Conservation (phyloP, 2,329 filamentous ascomycete species). For the Westerdykella aurantiaca region DNA sequence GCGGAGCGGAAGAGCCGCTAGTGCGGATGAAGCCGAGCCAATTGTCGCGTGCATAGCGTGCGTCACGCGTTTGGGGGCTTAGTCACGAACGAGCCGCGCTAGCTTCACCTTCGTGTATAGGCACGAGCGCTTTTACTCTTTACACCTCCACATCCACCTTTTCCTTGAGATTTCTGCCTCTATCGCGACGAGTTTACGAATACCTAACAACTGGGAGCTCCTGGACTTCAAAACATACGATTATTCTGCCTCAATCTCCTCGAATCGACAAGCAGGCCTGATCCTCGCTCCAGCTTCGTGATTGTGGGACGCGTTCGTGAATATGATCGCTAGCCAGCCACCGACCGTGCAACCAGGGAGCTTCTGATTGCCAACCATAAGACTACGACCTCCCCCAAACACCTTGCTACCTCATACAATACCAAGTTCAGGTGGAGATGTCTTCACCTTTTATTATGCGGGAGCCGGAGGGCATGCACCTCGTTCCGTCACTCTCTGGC, state of each 20-base stretch:
- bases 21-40: too few relatives aligned
- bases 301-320: conserved; percentile 26
- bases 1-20: too few relatives aligned
- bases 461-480: conserved; percentile 18
- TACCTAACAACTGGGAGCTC: too few relatives aligned
- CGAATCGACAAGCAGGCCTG: neutral
- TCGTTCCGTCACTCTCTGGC: conserved; percentile 11
- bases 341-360: conserved; percentile 20
- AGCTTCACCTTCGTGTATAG: too few relatives aligned
- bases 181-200: too few relatives aligned
- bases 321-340: conserved; percentile 33
- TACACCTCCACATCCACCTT: neutral
- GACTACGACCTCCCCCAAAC: conserved; percentile 11
- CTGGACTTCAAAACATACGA: too few relatives aligned
- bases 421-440: conserved; percentile 25
- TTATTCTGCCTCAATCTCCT: neutral
- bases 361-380: conserved; percentile 19
- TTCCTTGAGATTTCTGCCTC: neutral
- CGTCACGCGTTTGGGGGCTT: too few relatives aligned
- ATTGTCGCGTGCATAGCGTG: too few relatives aligned
- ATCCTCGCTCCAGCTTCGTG: neutral
- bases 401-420: conserved; percentile 9
- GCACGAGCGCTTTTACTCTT: conserved; percentile 1
- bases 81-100: too few relatives aligned
- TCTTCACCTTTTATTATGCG: conserved; percentile 23